phyloP scores from a whole-genome alignment of 1,284 basidiomycete species.

The Neotropicomus parvogracilis region DNA sequence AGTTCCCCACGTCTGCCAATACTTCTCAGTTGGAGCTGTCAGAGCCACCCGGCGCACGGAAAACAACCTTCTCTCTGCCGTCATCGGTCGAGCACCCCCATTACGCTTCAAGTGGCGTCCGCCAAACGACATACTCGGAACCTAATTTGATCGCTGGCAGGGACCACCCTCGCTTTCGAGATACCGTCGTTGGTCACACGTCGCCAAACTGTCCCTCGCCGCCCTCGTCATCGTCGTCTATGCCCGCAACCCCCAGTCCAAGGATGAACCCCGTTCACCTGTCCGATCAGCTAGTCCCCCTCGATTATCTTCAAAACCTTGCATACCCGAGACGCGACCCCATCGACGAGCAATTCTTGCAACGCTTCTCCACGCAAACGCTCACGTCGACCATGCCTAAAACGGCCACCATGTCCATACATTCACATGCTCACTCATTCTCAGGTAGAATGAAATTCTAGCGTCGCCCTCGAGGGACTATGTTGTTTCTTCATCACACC shows the following conservation, averaged over 20 bases:
- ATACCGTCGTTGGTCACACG: conserved; percentile 10
- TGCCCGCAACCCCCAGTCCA: conserved; percentile 34
- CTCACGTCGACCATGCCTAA: conserved; percentile 25
- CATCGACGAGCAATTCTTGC: conserved; percentile 53
- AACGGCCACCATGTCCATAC: conserved; percentile 2
- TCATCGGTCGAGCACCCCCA: conserved; percentile 28
- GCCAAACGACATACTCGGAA: conserved; percentile 35
- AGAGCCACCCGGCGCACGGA: conserved; percentile 22
- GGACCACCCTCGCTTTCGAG: conserved; percentile 23
- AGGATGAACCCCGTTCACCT: conserved; percentile 26
- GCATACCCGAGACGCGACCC: conserved; percentile 52
- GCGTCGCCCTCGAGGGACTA: conserved; percentile 3
- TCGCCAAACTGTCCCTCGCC: conserved; percentile 27
- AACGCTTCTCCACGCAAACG: conserved; percentile 42
- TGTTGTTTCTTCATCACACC: conserved; percentile 5
- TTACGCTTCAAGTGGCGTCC: conserved; percentile 19
- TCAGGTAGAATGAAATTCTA: conserved; percentile 30
- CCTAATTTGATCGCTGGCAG: conserved; percentile 25
- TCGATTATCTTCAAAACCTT: conserved; percentile 54
- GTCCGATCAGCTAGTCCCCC: conserved; percentile 49
- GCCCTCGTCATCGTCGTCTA: conserved; percentile 29
- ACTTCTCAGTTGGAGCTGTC: conserved; percentile 26
- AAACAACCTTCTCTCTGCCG: conserved; percentile 32
- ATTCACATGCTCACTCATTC: conserved; percentile 25
- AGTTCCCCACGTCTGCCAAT: conserved; percentile 34